These are phyloP conservation scores for Hypoxylon sp. DNA, from an alignment of 2,329 filamentous ascomycete genomes.

Conservation along the genomic window DNA sequence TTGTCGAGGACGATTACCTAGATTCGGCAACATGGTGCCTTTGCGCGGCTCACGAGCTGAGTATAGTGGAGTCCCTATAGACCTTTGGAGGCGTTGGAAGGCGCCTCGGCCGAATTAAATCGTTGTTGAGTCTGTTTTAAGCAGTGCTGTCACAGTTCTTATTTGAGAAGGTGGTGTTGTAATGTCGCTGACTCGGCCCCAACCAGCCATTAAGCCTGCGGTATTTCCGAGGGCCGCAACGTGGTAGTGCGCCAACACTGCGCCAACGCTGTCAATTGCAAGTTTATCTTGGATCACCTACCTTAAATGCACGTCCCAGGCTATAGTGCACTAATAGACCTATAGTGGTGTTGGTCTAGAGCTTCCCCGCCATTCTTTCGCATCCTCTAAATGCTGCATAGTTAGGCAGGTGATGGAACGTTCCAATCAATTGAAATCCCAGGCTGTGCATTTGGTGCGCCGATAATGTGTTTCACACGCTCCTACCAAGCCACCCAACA, in stretches of 20 bases:
- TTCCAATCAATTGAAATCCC: conserved; percentile 22
- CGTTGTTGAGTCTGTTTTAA: conserved; percentile 9
- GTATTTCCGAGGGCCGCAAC: conserved; percentile 22
- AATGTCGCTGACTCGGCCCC: conserved; percentile 10
- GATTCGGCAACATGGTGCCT: conserved; percentile 20
- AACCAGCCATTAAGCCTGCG: conserved; percentile 10
- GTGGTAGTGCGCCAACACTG: neutral
- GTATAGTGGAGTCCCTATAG: conserved; percentile 16
- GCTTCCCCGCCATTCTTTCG: conserved; percentile 1
- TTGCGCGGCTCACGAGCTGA: conserved; percentile 3
- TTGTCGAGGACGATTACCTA: conserved; percentile 33
- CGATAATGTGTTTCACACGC: conserved; percentile 17
- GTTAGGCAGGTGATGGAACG: conserved; percentile 29
- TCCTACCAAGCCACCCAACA: conserved; percentile 17
- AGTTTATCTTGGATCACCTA: conserved; percentile 8
- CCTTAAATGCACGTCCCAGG: conserved; percentile 5
- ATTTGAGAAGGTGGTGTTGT: conserved; percentile 32
- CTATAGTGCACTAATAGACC: neutral
- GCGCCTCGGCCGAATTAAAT: neutral
- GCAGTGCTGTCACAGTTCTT: conserved; percentile 10
- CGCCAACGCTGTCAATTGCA: neutral
- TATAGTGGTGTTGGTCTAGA: conserved; percentile 2
- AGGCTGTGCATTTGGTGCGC: neutral
- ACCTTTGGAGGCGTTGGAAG: neutral
- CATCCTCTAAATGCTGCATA: neutral